Base-by-base conservation (phyloP, 805 yeast genomes). In the Candida succiphila region DNA sequence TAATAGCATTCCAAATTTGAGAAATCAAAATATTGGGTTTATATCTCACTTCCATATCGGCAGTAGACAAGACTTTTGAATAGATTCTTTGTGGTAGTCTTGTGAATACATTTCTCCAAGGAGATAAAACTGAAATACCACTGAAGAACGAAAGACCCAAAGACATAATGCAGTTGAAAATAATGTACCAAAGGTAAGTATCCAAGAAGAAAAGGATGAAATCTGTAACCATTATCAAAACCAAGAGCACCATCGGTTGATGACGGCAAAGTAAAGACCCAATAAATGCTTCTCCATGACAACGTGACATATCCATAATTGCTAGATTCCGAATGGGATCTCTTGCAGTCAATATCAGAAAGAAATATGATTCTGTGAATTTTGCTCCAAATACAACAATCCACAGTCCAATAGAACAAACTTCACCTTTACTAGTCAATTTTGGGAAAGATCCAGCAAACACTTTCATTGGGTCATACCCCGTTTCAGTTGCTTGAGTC, bases 121-220 rank as follows among this genome's bases (percentile, higher is more conserved):
- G 78, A 5, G 78, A 67, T 55, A 74, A 54, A 17, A 70, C 62
- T 2, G 76, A 69, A 18, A 69, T 64, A 2, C 78, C 78, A 41
- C 68, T 63, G 33, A 63, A 61, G 43, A 69, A 65, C 2, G 76
- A 67, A 14, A 72, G 46, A 12, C 63, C 52, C 10, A 70, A 60
- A 2, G 77, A 71, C 35, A 69, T 63, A 0, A 65, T 40, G 15
- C 76, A 67, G 35, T 69, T 72, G 69, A 75, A 71, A 7, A 72
- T 61, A 32, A 72, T 67, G 38, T 72, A 72, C 78, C 78, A 72
- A 14, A 72, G 54, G 38, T 72, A 72, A 0, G 78, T 72, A 37
- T 72, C 78, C 17, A 72, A 56, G 38, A 69, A 69, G 43, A 69
- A 72, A 25, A 72, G 52, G 3, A 70, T 63, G 38, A 69, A 48